A percentile compares a stretch with the other conserved stretches of the same genome.
Conservation (phyloP, 257 asterid species). For the Paraleonurus japonicus region DNA sequence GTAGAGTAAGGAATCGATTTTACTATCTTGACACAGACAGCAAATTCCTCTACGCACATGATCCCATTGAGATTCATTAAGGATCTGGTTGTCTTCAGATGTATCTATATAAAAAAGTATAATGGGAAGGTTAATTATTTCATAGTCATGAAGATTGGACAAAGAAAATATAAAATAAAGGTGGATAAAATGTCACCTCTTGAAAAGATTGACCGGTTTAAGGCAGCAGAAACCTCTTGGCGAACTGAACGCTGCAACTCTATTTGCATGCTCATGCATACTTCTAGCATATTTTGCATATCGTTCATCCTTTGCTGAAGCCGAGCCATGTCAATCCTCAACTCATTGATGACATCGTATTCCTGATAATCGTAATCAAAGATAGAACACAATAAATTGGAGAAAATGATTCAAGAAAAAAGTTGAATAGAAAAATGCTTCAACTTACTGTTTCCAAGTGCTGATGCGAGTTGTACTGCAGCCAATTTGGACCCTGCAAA, state of each 20-base stretch:
- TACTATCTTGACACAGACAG: conserved; percentile 52
- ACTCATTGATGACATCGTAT: conserved; percentile 65
- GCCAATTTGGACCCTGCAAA: conserved; percentile 44
- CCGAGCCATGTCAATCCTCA: conserved; percentile 72
- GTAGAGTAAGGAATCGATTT: conserved; percentile 70
- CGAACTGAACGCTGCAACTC: conserved; percentile 71
- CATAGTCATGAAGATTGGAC: background rate
- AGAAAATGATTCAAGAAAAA: background rate
- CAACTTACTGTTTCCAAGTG: conserved; percentile 51
- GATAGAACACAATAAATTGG: background rate
- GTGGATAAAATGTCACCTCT: conserved; percentile 40
- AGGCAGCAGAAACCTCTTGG: conserved; percentile 84
- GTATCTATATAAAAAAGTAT: conserved; percentile 34
- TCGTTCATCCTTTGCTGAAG: conserved; percentile 75
- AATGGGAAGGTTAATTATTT: background rate
- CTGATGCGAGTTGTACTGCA: conserved; percentile 39
- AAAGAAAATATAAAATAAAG: background rate
- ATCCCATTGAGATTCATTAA: conserved; percentile 56
- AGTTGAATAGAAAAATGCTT: background rate
- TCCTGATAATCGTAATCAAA: conserved; percentile 39
- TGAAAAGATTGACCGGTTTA: conserved; percentile 51
- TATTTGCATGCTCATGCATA: conserved; percentile 87
- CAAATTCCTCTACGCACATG: conserved; percentile 65
- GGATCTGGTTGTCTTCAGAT: conserved; percentile 24
- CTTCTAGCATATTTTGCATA: conserved; percentile 83